Base-by-base conservation (phyloP, 345 rosid species). In the Aquilaria yunnanensis region DNA sequence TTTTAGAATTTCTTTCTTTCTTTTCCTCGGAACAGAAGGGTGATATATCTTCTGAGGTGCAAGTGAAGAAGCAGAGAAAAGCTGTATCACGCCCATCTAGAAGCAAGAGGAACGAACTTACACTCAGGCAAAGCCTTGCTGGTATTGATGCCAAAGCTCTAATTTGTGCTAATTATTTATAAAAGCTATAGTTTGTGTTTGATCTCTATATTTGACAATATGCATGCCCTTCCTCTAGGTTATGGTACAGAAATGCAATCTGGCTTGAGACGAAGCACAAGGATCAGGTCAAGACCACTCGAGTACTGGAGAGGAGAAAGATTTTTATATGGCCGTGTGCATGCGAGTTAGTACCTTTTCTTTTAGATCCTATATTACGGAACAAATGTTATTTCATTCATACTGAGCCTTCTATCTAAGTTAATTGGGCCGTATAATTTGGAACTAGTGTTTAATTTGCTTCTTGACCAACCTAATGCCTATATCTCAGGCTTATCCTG, bases 281-380 rank as follows among this genome's bases (percentile, higher is more conserved):
- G 99, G 77, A 85, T 90, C 54, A 85, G 62, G 59, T 85, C 99
- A 47, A 85, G 95, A 78, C 97, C 97, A 65, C 81, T 94, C 59
- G 95, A 89, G 74, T 88, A 71, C 67, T 94, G 99, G 99, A 94
- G 71, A 74, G 99, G 97, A n/a, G 99, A 94, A 73, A 77, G 88
- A 66, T 90, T 90, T 71, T 67, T 94, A 57, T 90, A 79, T 57
- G 99, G 97, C 10, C 97, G 99, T 14, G 63, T 94, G 67, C 95
- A 90, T 77, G 55, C 73, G 56, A 88, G 99, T 94, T 75, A 86
- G 97, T 72, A 48, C 53, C 51, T 61, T 65, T 67, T n/a, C 37
- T 33, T 47, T 2, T n/a, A 46, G 11, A 23, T 23, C 23, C 23
- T 23, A 23, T 23, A 23, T 0, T 23, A 23, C 23, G 23, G 23